phyloP scores from a whole-genome alignment of 345 rosid species.

The Conringia planisiliqua region DNA sequence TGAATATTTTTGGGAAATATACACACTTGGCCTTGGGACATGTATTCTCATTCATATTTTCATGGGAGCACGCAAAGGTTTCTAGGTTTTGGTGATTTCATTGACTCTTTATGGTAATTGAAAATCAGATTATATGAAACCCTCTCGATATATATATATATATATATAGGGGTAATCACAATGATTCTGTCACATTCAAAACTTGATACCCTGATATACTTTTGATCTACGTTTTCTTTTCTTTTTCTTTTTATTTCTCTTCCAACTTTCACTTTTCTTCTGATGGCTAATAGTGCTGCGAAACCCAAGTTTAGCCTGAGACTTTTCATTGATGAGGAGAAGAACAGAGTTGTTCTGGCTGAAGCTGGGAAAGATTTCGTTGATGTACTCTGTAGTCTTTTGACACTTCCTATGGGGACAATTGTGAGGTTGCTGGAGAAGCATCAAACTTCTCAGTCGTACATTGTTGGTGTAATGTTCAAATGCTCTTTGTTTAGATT shows the following conservation, averaged over 20 bases:
- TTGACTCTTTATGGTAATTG: not conserved
- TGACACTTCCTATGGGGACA: constrained; percentile 27
- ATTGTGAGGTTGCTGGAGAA: constrained; percentile 20
- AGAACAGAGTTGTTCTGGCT: constrained; percentile 28
- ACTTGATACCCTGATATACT: not conserved
- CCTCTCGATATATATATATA: too few species aligned
- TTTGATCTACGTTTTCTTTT: not conserved
- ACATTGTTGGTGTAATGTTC: too few species aligned
- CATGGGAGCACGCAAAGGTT: not conserved
- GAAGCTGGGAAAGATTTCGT: constrained; percentile 36
- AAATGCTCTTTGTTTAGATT: too few species aligned
- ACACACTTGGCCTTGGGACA: not conserved
- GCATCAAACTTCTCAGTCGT: constrained; percentile 8
- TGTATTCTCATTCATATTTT: not conserved
- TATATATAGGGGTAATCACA: not conserved
- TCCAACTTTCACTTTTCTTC: too few species aligned
- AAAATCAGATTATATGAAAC: not conserved
- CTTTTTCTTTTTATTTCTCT: not conserved
- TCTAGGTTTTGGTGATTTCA: not conserved
- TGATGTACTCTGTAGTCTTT: constrained; percentile 25
- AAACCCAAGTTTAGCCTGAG: constrained; percentile 15
- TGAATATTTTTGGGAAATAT: not conserved
- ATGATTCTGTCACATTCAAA: not conserved
- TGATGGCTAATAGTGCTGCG: not conserved
- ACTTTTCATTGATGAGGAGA: constrained; percentile 21